Evolutionary conservation across 768 basidiomycete genomes (phyloP), one percentile per base, ranked within the genome.

Genomic region (Rhizopogon vesiculosus): DNA sequence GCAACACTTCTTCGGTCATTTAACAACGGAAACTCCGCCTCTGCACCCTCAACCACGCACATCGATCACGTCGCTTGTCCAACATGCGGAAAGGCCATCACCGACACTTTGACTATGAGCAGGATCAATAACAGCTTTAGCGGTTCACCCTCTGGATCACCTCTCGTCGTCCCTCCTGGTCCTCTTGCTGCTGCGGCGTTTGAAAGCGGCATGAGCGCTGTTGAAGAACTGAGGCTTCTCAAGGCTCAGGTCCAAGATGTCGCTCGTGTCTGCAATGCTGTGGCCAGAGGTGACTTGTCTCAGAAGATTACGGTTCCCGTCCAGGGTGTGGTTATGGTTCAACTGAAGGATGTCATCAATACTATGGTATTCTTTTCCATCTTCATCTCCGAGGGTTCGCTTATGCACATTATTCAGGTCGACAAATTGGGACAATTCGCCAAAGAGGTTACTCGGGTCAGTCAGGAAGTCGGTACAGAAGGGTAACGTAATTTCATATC

Each of bases 211-310:
- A 78, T 85, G 77, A 83, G 80, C 56, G 83, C 83, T n/a, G 81
- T 85, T 12, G 84, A 90, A 67, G 90, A 93, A 71, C 78, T 93
- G 35, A 81, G 80, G 61, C 69, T 91, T 38, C 79, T 93, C 56
- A 90, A 90, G 69, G 87, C 89, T 19, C 91, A 93, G 72, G 89
- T 93, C 0, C 87, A 91, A 72, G 77, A 91, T 62, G 87, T 90
- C 45, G 87, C 87, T 18, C 75, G 88, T 31, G 89, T 91, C 35
- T 91, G 89, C 68, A 87, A 87, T 65, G 89, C 89, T 16, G 88
- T 90, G 49, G 89, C 88, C 2, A 75, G 79, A 4, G 89, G 89
- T 8, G 87, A 90, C 62, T 66, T 91, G 54, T 85, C 84, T 50
- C 84, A 89, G 68, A 88, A 89, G 72, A 89, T 91, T 56, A 85